These are phyloP conservation scores for Globisporangium spinosum DNA, from an alignment of 352 stramenopile species.

Conservation along the genomic window DNA sequence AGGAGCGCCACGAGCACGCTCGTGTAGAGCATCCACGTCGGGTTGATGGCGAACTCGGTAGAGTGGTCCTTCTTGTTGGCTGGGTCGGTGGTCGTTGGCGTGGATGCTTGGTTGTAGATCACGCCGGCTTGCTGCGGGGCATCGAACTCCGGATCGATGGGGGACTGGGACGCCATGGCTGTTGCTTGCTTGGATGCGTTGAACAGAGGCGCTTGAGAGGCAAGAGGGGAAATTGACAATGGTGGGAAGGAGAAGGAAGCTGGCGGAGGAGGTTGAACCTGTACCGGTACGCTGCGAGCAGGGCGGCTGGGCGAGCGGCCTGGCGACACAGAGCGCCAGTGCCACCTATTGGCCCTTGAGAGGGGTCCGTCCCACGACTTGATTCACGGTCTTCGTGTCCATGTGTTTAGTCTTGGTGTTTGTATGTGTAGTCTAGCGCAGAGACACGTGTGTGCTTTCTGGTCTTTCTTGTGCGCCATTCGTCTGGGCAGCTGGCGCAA, in stretches of 20 bases:
- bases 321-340: neutral
- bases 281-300: neutral
- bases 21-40: neutral
- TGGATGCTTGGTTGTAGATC: slow-evolving; percentile 10
- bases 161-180: slow-evolving; percentile 6
- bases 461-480: neutral
- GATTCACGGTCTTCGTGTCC: neutral
- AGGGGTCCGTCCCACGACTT: neutral
- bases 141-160: neutral
- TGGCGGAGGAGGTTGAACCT: neutral
- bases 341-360: neutral
- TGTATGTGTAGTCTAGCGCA: neutral
- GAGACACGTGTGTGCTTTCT: neutral
- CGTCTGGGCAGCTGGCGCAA: neutral
- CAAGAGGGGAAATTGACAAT: slow-evolving; percentile 6
- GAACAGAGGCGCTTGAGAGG: neutral
- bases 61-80: slow-evolving; percentile 7
- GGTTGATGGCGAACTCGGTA: neutral
- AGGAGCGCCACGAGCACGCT: no score
- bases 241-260: neutral
- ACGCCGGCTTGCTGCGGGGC: neutral
- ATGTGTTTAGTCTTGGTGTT: neutral
- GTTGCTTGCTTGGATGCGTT: neutral
- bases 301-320: neutral
- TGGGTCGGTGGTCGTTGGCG: neutral